phyloP scores from a whole-genome alignment of 2,329 filamentous ascomycete species.

The Aspergillus nomiae region DNA sequence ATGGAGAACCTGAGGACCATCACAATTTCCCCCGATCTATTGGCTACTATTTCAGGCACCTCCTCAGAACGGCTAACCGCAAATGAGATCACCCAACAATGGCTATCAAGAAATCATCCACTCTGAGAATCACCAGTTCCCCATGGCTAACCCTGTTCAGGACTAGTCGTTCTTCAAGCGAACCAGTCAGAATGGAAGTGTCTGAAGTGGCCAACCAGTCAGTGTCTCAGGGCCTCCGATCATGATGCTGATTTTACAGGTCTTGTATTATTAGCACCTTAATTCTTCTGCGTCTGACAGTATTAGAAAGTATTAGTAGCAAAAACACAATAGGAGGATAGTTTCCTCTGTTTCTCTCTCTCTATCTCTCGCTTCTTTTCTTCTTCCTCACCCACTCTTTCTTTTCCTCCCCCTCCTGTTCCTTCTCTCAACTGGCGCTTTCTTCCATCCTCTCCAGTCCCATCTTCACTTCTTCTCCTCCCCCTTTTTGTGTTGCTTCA shows the following conservation, averaged over 20 bases:
- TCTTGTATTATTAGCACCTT: conserved; percentile 3
- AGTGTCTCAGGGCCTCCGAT: conserved; percentile 15
- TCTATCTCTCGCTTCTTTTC: conserved; percentile 1
- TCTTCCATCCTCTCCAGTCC: conserved; percentile 15
- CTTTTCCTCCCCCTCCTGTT: conserved; percentile 22
- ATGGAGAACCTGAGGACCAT: neutral
- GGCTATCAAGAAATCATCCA: conserved; percentile 3
- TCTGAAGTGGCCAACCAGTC: conserved; percentile 5
- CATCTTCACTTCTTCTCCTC: conserved; percentile 30
- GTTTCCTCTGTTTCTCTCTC: neutral
- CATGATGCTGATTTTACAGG: neutral
- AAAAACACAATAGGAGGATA: neutral
- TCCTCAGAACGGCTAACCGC: neutral
- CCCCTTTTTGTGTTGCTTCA: conserved; percentile 20
- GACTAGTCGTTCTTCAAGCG: conserved; percentile 11
- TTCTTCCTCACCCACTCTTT: conserved; percentile 26
- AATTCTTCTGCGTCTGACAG: neutral
- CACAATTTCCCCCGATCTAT: neutral
- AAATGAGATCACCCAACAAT: conserved; percentile 4
- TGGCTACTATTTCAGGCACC: conserved; percentile 5
- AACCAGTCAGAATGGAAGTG: conserved; percentile 14
- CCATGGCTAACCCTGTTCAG: neutral
- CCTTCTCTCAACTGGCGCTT: conserved; percentile 21
- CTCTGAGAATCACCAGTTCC: neutral
- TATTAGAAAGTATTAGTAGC: neutral